These are phyloP conservation scores for Claviceps monticola DNA, from an alignment of 2,329 filamentous ascomycete species.

Conservation along the genomic window DNA sequence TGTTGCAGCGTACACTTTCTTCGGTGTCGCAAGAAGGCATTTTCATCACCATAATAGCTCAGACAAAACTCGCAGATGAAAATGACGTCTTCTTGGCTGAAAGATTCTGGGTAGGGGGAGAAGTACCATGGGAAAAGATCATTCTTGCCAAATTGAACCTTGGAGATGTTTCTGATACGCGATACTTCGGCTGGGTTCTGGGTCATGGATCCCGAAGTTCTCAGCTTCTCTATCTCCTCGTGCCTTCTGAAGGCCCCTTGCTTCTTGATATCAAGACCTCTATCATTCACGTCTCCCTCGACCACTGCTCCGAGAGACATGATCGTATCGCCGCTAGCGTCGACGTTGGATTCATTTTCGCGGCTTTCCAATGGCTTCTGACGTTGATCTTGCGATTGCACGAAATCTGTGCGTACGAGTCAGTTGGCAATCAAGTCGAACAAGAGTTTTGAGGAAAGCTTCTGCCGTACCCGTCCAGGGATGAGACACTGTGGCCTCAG, in stretches of 20 bases:
- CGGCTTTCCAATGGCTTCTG: conserved; percentile 28
- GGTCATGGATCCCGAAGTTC: conserved; percentile 93
- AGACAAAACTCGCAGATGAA: conserved; percentile 98
- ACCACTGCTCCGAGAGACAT: conserved; percentile 32
- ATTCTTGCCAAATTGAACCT: conserved; percentile 82
- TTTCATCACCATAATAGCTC: conserved; percentile 72
- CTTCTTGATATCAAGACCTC: conserved; percentile 28
- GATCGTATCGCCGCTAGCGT: conserved; percentile 28
- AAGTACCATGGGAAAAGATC: conserved; percentile 99
- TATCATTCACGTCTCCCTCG: conserved; percentile 43
- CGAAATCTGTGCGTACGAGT: conserved; percentile 23
- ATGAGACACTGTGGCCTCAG: conserved; percentile 39
- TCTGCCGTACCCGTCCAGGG: conserved; percentile 30
- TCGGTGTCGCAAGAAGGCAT: conserved; percentile 74
- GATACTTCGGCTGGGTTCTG: conserved; percentile 96
- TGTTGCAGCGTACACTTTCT: conserved; percentile 83
- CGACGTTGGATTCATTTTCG: conserved; percentile 32
- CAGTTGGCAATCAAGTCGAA: neutral
- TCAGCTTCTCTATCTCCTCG: conserved; percentile 90
- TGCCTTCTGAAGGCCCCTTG: conserved; percentile 56
- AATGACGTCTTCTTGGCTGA: conserved; percentile 77
- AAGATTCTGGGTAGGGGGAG: conserved; percentile 84
- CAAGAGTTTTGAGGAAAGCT: neutral
- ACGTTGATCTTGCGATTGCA: conserved; percentile 31
- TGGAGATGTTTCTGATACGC: conserved; percentile 85